Percentiles rank a stretch among this genome's conserved stretches.
phyloP scores from a whole-genome alignment of 805 yeast genomes.

The Candida michaelii region DNA sequence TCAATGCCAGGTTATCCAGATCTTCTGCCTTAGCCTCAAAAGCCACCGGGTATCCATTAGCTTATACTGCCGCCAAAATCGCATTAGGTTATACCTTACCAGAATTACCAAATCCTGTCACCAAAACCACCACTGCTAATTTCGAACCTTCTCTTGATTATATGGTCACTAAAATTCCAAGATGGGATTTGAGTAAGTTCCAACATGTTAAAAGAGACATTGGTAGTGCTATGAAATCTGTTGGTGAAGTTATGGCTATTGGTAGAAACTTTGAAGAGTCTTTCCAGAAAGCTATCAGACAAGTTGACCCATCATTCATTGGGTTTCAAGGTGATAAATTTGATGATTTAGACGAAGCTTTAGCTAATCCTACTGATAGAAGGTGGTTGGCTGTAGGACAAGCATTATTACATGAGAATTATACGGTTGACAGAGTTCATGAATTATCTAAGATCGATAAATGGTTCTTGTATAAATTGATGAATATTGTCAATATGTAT shows the following conservation, averaged over 20 bases:
- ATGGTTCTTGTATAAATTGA: conserved; percentile 92
- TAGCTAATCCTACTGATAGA: conserved; percentile 89
- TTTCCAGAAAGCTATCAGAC: conserved; percentile 95
- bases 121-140: conserved; percentile 91
- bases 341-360: conserved; percentile 73
- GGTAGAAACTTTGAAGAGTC: conserved; percentile 98
- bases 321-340: conserved; percentile 88
- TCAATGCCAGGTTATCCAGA: conserved; percentile 94
- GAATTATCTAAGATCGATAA: conserved; percentile 86
- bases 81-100: conserved; percentile 94
- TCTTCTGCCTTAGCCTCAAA: conserved; percentile 99
- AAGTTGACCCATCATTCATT: conserved; percentile 84
- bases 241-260: conserved; percentile 97
- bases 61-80: conserved; percentile 96
- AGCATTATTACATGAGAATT: conserved; percentile 88
- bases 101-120: conserved; percentile 91
- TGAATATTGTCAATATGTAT: conserved; percentile 90
- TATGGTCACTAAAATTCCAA: conserved; percentile 95
- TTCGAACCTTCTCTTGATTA: conserved; percentile 97
- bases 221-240: conserved; percentile 97
- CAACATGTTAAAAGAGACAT: conserved; percentile 91
- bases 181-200: conserved; percentile 97
- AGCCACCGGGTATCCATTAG: conserved; percentile 98
- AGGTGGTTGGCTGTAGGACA: conserved; percentile 98
- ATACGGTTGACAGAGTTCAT: conserved; percentile 91